These are phyloP conservation scores for Fusarium guadeloupense DNA, from an alignment of 2,329 filamentous ascomycete species.

Conservation along the genomic window DNA sequence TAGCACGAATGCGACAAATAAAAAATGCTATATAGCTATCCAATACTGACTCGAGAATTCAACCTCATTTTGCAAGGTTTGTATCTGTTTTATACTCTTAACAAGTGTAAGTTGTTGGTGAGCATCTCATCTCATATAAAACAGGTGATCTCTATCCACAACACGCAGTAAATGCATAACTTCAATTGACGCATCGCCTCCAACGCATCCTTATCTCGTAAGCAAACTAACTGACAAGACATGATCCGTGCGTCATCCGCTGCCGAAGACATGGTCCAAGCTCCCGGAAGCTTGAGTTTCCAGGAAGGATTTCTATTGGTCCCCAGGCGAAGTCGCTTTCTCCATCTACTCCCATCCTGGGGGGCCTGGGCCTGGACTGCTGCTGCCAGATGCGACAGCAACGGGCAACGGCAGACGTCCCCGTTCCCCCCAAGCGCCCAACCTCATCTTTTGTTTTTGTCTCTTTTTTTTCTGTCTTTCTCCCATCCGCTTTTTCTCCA, in stretches of 20 bases:
- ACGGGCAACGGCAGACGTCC: slow-evolving; percentile 30
- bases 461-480: slow-evolving; percentile 5
- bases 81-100: neutral
- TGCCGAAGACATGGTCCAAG: slow-evolving; percentile 44
- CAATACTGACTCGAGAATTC: slow-evolving; percentile 43
- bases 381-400: slow-evolving; percentile 38
- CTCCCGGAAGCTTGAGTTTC: slow-evolving; percentile 44
- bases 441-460: slow-evolving; percentile 38
- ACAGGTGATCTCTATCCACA: slow-evolving; percentile 11
- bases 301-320: slow-evolving; percentile 38
- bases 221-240: slow-evolving; percentile 9
- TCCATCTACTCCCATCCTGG: too few relatives aligned
- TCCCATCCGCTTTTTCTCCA: slow-evolving; percentile 8
- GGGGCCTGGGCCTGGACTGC: too few relatives aligned
- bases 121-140: slow-evolving; percentile 11
- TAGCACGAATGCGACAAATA: neutral
- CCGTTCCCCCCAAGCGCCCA: slow-evolving; percentile 36
- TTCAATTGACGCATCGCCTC: slow-evolving; percentile 41
- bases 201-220: slow-evolving; percentile 28
- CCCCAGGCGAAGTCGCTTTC: slow-evolving; percentile 25
- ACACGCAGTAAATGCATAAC: slow-evolving; percentile 33
- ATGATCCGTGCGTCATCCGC: slow-evolving; percentile 34
- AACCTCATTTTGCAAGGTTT: slow-evolving; percentile 20
- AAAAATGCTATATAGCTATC: rapidly evolving
- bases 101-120: neutral